Base-by-base conservation (phyloP, 2,329 filamentous ascomycete species). In the Ascochyta koolunga region DNA sequence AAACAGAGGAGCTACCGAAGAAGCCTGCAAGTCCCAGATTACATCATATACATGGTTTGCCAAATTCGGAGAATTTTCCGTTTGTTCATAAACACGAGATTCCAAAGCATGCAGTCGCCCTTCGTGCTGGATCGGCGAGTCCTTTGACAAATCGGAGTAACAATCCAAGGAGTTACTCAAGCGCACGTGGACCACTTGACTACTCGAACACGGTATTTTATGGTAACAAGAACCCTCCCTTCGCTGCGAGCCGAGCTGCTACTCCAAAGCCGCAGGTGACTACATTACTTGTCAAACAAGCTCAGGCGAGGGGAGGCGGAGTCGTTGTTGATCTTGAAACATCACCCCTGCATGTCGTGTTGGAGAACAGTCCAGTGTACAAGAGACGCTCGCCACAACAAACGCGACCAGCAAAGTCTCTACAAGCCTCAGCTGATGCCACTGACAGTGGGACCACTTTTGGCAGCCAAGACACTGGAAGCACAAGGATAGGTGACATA, bases 1-100 rank as follows among this genome's bases (percentile, higher is more conserved):
- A 21, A 22, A 22, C 4, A n/a, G 15, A 6, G 13, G 22, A 19
- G 5, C 1, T 21, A 1, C 8, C 4, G 8, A 39, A 22, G 19
- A 55, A 51, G 39, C 49, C 59, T 18, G 43, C 33, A 3, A 61
- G 51, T 18, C 67, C 65, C 6, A 65, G 59, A 41, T 35, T 71
- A 5, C 65, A 71, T 41, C 53, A 63, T 29, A 25, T 68, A 9
- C 59, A 56, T 43, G 54, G 54, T 25, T 46, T 67, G 27, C 54
- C 62, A 5, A 32, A 50, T 21, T 44, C 62, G 13, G 56, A 63
- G 19, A 44, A 58, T 8, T 54, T 65, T 33, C 67, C 68, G 0
- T 71, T 66, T 29, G 54, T 68, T 1, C 63, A 62, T 16, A 59
- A 53, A 24, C 49, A 44, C 15, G 67, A 70, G 40, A 54, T 66